Percentiles rank a stretch among this genome's conserved stretches.
Conservation (phyloP, 176 grass and related monocot genomes). For the Hyparrhenia diplandra region DNA sequence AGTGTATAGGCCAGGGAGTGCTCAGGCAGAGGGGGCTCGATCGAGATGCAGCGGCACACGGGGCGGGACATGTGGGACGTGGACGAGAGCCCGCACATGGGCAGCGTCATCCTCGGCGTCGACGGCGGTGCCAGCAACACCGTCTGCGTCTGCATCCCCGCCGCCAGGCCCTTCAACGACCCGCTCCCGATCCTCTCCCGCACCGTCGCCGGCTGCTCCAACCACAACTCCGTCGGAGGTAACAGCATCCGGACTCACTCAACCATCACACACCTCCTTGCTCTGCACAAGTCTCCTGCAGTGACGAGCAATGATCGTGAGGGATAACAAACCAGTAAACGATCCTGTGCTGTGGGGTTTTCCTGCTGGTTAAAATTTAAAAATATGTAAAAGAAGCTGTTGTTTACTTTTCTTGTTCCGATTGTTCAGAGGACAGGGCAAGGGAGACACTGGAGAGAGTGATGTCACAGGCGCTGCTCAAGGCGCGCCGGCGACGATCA, state of each 20-base stretch:
- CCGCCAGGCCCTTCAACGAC: constrained; percentile 44
- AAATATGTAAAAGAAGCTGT: neutral
- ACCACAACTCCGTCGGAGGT: constrained; percentile 86
- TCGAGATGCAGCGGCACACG: constrained; percentile 45
- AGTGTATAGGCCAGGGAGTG: neutral
- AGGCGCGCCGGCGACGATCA: constrained; percentile 38
- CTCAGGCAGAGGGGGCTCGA: neutral
- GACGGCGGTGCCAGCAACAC: constrained; percentile 72
- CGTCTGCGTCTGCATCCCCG: constrained; percentile 71
- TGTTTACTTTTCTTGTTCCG: neutral
- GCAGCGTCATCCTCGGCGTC: constrained; percentile 64
- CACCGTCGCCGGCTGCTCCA: constrained; percentile 62
- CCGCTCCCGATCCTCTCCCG: constrained; percentile 62
- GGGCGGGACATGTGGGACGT: constrained; percentile 38
- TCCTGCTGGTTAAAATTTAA: neutral
- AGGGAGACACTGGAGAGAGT: constrained; percentile 60
- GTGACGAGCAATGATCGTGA: neutral
- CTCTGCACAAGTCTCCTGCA: neutral
- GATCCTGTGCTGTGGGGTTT: neutral
- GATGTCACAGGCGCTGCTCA: constrained; percentile 63
- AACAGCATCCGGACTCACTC: neutral
- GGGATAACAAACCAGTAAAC: neutral
- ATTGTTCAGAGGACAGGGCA: constrained; percentile 55
- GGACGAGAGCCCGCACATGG: constrained; percentile 44
- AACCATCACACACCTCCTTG: neutral